phyloP scores from a whole-genome alignment of 2,329 filamentous ascomycete species.

The Alternaria triticina region DNA sequence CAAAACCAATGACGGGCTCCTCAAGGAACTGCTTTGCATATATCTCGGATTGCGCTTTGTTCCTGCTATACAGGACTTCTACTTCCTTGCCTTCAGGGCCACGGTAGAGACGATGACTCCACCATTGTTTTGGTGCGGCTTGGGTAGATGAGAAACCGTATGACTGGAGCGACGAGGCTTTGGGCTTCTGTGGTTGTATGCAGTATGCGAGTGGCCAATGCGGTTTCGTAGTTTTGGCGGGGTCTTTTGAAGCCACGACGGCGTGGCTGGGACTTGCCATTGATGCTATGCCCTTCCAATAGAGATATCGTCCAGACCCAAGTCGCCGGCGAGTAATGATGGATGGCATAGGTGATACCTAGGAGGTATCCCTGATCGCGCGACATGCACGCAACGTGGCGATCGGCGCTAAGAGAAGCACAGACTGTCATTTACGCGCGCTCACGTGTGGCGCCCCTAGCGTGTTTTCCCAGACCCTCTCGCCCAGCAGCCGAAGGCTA shows the following conservation, averaged over 20 bases:
- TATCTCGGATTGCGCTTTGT: constrained; percentile 69
- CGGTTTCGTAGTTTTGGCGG: not conserved
- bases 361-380: not conserved
- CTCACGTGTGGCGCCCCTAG: constrained; percentile 5
- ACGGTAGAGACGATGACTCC: constrained; percentile 73
- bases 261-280: not conserved
- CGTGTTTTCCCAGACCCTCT: not conserved
- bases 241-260: not conserved
- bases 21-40: constrained; percentile 70
- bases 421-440: constrained; percentile 3
- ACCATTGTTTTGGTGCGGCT: constrained; percentile 53
- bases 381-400: not conserved
- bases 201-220: constrained; percentile 30
- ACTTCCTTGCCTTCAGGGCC: constrained; percentile 62
- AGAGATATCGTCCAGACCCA: not conserved
- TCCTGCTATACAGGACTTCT: constrained; percentile 79
- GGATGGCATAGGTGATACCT: not conserved
- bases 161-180: constrained; percentile 10
- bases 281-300: not conserved
- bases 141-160: constrained; percentile 10
- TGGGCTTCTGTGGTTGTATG: constrained; percentile 17
- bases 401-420: constrained; percentile 2
- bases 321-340: not conserved
- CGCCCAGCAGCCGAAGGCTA: not conserved
- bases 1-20: constrained; percentile 80